Evolutionary conservation across 345 rosid species (phyloP).

Genomic region (Pseudoturritis turrita): DNA sequence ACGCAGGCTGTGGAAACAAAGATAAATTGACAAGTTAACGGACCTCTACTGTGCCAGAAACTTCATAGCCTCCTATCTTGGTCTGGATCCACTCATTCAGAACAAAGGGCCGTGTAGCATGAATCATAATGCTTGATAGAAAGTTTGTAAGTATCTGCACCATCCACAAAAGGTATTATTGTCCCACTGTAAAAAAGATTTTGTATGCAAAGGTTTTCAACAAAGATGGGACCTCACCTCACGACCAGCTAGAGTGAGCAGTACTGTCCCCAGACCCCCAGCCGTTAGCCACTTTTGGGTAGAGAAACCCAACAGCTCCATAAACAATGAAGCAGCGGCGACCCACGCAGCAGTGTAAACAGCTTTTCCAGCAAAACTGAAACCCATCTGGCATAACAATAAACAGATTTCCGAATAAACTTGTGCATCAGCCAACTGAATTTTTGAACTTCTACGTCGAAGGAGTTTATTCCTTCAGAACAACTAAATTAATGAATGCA

Average conservation of each 20-base stretch:
- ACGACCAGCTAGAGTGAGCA: conserved; percentile 98
- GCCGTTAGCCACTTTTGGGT: conserved; percentile 95
- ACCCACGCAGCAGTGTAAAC: conserved; percentile 86
- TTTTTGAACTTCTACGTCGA: not conserved
- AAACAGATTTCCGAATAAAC: conserved; percentile 9
- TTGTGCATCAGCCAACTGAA: conserved; percentile 5
- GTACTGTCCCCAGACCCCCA: conserved; percentile 95
- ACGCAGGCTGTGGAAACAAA: not conserved
- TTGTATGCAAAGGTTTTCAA: conserved; percentile 9
- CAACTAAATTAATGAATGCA: not conserved
- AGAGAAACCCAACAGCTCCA: conserved; percentile 92
- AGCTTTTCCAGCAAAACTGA: conserved; percentile 89
- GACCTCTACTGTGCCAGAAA: conserved; percentile 99
- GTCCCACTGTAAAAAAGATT: not conserved
- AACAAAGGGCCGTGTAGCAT: conserved; percentile 85
- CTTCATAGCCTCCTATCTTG: conserved; percentile 90
- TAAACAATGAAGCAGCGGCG: conserved; percentile 83
- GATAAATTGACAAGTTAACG: conserved; percentile 12
- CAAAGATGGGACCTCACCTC: conserved; percentile 47
- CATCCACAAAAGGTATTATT: conserved; percentile 6
- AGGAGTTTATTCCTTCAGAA: not conserved
- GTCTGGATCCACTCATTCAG: conserved; percentile 94
- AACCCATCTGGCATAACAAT: conserved; percentile 72
- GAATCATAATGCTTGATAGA: conserved; percentile 91
- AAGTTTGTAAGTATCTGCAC: conserved; percentile 91